Evolutionary conservation across 331 rosid species (phyloP).

Genomic region (Acacia pycnantha): DNA sequence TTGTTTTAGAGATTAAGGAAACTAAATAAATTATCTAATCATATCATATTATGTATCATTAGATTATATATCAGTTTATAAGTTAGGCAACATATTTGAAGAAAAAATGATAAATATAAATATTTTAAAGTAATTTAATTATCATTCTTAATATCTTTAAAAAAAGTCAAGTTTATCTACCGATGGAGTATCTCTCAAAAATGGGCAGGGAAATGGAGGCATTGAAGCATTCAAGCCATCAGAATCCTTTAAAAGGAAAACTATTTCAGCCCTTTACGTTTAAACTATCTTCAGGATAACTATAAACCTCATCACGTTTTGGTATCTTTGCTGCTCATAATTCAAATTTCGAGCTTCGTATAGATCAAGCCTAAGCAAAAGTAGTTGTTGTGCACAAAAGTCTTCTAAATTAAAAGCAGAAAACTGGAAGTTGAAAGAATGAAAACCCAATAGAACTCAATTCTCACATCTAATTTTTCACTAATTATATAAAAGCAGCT

Average conservation of each 20-base stretch:
- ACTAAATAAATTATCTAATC: too few relatives aligned
- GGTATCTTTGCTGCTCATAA: background rate
- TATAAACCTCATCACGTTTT: background rate
- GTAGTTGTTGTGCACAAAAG: background rate
- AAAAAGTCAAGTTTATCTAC: too few relatives aligned
- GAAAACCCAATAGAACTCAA: constrained; percentile 9
- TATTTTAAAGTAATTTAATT: too few relatives aligned
- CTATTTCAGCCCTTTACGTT: background rate
- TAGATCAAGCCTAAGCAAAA: background rate
- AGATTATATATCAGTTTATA: too few relatives aligned
- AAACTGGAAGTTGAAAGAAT: background rate
- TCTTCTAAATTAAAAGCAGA: background rate
- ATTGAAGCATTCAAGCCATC: background rate
- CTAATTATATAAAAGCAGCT: background rate
- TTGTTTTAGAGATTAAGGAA: too few relatives aligned
- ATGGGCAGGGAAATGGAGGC: background rate
- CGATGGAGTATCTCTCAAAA: background rate
- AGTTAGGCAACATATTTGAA: too few relatives aligned
- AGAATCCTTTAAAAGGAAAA: background rate
- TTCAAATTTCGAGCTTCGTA: background rate
- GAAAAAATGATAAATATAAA: too few relatives aligned
- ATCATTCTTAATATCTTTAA: too few relatives aligned
- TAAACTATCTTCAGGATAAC: background rate
- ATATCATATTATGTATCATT: too few relatives aligned
- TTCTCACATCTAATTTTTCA: background rate